Evolutionary conservation across 2,329 filamentous ascomycete genomes (phyloP).

Genomic region (Raffaelea albimanens): DNA sequence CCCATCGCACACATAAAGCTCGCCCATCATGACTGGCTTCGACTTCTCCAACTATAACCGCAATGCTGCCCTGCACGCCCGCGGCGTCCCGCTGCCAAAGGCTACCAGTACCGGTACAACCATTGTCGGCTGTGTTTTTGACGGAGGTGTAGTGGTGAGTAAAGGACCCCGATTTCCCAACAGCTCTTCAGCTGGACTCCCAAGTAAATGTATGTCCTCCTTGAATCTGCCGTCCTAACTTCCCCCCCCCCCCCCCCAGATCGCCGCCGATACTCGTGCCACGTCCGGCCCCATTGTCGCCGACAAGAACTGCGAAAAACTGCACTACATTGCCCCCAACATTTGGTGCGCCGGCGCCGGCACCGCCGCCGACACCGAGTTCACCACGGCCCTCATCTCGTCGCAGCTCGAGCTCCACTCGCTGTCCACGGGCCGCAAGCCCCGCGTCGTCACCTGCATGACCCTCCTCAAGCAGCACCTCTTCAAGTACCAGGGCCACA

Average conservation of each 20-base stretch:
- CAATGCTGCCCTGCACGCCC: constrained; percentile 90
- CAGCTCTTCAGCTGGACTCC: neutral
- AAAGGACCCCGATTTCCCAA: neutral
- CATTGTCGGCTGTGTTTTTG: constrained; percentile 93
- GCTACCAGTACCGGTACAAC: constrained; percentile 98
- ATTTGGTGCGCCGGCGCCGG: constrained; percentile 99
- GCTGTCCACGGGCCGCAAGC: constrained; percentile 90
- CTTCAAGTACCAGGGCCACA: constrained; percentile 95
- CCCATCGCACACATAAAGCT: neutral
- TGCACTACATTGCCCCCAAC: constrained; percentile 96
- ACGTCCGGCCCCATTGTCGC: constrained; percentile 97
- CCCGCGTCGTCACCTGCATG: constrained; percentile 98
- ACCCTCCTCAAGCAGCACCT: constrained; percentile 99
- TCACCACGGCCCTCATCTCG: constrained; percentile 96
- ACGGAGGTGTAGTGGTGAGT: constrained; percentile 88
- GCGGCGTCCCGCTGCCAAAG: constrained; percentile 90
- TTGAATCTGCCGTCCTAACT: neutral
- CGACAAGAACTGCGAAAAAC: constrained; percentile 99
- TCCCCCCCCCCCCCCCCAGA: constrained; percentile 40
- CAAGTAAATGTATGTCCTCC: no score
- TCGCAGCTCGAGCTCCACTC: constrained; percentile 97
- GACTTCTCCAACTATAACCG: constrained; percentile 99
- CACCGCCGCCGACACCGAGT: constrained; percentile 96
- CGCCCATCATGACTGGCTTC: constrained; percentile 76
- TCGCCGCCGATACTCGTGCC: constrained; percentile 95